These are phyloP conservation scores for Ganoderma boninense DNA, from an alignment of 1,284 basidiomycete species.

Conservation along the genomic window DNA sequence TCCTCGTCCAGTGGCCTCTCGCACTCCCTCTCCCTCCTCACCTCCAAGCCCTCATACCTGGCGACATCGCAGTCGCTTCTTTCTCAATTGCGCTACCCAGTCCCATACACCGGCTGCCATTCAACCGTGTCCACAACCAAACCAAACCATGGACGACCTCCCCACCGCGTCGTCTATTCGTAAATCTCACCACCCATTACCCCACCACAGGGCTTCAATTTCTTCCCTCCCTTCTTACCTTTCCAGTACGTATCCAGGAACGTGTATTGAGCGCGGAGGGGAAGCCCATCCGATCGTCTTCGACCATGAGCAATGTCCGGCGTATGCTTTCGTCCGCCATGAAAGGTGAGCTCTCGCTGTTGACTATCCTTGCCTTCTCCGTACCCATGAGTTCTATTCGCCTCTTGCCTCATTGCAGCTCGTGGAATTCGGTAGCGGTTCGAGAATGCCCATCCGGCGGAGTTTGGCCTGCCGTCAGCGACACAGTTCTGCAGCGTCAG, in stretches of 20 bases:
- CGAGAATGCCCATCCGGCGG: neutral
- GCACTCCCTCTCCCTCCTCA: neutral
- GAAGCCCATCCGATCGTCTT: neutral
- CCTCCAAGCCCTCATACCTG: too few species aligned
- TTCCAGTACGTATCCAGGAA: neutral
- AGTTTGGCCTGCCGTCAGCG: neutral
- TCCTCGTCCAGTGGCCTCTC: neutral
- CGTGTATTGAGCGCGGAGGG: neutral
- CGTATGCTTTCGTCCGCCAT: neutral
- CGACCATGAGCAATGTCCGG: neutral
- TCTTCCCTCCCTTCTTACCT: neutral
- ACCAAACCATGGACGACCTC: neutral
- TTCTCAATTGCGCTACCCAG: neutral
- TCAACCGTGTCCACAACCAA: neutral
- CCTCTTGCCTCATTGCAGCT: neutral
- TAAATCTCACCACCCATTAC: neutral
- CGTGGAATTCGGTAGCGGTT: neutral
- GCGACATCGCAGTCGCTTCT: too few species aligned
- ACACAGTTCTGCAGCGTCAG: neutral
- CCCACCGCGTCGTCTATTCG: neutral
- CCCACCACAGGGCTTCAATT: neutral
- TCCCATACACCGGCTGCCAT: neutral
- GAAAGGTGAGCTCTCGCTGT: neutral
- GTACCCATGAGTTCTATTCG: slow-evolving; percentile 1
- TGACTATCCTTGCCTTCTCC: neutral